Base-by-base conservation (phyloP, 371 early-diverging fungal species). In the Apophysomyces elegans region DNA sequence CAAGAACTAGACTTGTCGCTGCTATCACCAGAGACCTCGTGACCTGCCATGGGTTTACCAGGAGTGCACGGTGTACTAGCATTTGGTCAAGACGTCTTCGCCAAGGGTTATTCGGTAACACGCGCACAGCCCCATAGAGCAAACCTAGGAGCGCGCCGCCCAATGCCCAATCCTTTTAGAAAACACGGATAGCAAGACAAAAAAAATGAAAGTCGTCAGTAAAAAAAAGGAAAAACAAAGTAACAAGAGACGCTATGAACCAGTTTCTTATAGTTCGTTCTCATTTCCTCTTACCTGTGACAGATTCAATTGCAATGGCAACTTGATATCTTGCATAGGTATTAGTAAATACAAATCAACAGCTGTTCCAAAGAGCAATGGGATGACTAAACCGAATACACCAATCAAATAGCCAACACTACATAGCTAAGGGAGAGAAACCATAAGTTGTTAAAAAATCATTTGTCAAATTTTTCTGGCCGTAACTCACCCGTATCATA, bases 281-380 rank as follows among this genome's bases (percentile, higher is more conserved):
- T 21, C n/a, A 21, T 21, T 26, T 18, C 50, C 2, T 26, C 2
- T 26, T 37, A 21, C 35, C 46, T 32, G 38, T 26, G 58, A 37
- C 37, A 26, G 13, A 13, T 35, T 16, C 12, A 67, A 62, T 69
- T 77, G 74, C 65, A 75, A 59, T n/a, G 69, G 58, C 35, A 38
- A 37, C n/a, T 37, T 57, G 59, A 63, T 63, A 61, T 26, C 57
- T 37, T 65, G 70, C 39, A 80, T 56, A 3, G 86, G 85, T 39
- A 76, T 68, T 57, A 81, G 71, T 35, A 84, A 18, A 46, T 83
- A 84, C 35, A 86, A 58, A 37, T 86, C 85, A 44, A 79, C 63
- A 45, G 75, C 46, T 32, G 84, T 58, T 13, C 85, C 84, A n/a
- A 82, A 39, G 18, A 75, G 45, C 37, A 82, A 70, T 7, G 86